Evolutionary conservation across 441 rosid species (phyloP), one percentile per base, ranked within the genome.

Genomic region (Syzygium syzygioides): DNA sequence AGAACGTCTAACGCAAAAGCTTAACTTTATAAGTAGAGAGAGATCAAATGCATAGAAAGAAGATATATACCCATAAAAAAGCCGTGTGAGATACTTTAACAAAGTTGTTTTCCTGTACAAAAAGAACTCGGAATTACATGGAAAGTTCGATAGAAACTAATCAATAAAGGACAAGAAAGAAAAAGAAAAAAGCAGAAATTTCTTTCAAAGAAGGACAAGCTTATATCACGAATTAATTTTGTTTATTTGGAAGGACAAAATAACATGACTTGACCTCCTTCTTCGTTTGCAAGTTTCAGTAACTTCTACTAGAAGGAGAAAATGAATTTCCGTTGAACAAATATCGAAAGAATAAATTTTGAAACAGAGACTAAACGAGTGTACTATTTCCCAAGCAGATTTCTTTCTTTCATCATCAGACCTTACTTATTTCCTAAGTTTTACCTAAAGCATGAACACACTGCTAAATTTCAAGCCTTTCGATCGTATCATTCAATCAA

Each of bases 101-200:
- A 1, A 3, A 41, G 14, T 15, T 20, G 20, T 37, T 5, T 37
- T 0, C 28, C 3, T 5, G 0, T 71, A 13, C 4, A 4, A 11
- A 37, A 37, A 6, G 52, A 71, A 20, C 9, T 20, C 5, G 17
- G 6, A 71, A 45, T 37, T 37, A 20, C 14, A 14, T 37, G 52
- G 15, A 20, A 37, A 20, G 80, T 20, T 37, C 17, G 2, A 20
- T 3, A 28, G 80, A 11, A 71, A 20, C 52, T 71, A 23, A 5
- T 37, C 52, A 37, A 11, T 28, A 71, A 5, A 20, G 25, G 0
- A 20, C 19, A 11, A 37, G 34, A 20, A 56, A 45, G 9, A 23
- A 56, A 32, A 66, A 66, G 0, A 5, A 32, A 66, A 66, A 66
- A 66, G 1, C 4, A 32, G 45, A 66, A 66, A 32, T 11, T 68